A percentile compares a stretch with the other conserved stretches of the same genome.
phyloP scores from a whole-genome alignment of 2,329 filamentous ascomycete genomes.

The Ophiognomonia clavigignenti-juglandacearum region DNA sequence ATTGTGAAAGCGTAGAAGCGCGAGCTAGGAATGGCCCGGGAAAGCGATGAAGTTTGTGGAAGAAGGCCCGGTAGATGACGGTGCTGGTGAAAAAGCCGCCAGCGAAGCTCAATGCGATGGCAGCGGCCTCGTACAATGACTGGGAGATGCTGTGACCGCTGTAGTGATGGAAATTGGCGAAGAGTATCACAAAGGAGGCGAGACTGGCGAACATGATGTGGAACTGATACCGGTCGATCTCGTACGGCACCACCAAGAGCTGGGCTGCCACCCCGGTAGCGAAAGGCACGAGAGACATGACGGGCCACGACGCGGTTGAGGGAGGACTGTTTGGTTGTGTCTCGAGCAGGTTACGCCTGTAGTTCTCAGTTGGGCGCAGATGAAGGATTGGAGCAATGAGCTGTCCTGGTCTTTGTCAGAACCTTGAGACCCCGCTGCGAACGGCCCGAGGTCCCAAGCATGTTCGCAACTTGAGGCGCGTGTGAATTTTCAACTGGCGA shows the following conservation, averaged over 20 bases:
- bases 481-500: no score
- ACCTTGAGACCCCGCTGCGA: no score
- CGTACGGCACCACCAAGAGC: background rate
- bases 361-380: no score
- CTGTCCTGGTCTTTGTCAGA: no score
- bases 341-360: no score
- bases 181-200: background rate
- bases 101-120: background rate
- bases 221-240: background rate
- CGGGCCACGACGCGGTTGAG: background rate
- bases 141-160: background rate
- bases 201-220: background rate
- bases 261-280: background rate
- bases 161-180: background rate
- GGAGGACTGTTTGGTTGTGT: no score
- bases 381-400: no score
- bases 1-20: background rate
- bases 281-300: background rate
- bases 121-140: background rate
- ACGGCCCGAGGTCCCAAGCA: no score
- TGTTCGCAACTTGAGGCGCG: no score
- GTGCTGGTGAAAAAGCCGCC: background rate
- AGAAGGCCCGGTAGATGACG: constrained; percentile 1
- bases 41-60: background rate
- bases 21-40: background rate